Base-by-base conservation (phyloP, 2,329 filamentous ascomycete genomes). In the Epichloe brachyelytri region DNA sequence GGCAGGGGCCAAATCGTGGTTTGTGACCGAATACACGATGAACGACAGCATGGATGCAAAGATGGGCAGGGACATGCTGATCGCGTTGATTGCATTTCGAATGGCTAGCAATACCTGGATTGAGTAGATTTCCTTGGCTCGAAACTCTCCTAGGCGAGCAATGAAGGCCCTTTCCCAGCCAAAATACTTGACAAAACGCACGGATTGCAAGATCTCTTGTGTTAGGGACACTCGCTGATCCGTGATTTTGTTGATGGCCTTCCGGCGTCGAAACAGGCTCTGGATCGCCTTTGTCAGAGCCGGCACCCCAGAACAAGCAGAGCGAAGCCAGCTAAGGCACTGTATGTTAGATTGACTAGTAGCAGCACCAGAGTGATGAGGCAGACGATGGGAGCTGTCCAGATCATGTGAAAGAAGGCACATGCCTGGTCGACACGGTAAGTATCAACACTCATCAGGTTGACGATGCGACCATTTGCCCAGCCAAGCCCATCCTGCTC, bases 1-100 rank as follows among this genome's bases (percentile, higher is more conserved):
- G 0, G 89, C 88, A 0, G 93, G 83, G 1, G 79, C 73, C 17
- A 97, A 76, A 30, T 66, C 65, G 58, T 89, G 83, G 52, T 85
- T 73, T 1, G 81, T 77, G 38, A 83, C 68, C 1, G 80, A 83
- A 59, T 80, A 85, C 0, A 88, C 91, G 67, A 97, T 91, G 66
- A 97, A 97, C 0, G 91, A 81, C 40, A 97, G 67, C 88, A 97
- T 96, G 1, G 90, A 94, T 0, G 91, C 89, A 59, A 97, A 96
- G 49, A 95, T 86, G 6, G 93, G 91, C 62, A 95, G 77, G 1
- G 88, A 85, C 77, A 95, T 80, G 61, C 86, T 86, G 47, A 93
- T 74, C 12, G 88, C 85, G 66, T 89, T 85, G 70, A 95, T 88
- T 41, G 76, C 88, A 63, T 94, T 94, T 59, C 89, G 80, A 57